Base-by-base conservation (phyloP, 257 asterid genomes). In the Salvia splendens region DNA sequence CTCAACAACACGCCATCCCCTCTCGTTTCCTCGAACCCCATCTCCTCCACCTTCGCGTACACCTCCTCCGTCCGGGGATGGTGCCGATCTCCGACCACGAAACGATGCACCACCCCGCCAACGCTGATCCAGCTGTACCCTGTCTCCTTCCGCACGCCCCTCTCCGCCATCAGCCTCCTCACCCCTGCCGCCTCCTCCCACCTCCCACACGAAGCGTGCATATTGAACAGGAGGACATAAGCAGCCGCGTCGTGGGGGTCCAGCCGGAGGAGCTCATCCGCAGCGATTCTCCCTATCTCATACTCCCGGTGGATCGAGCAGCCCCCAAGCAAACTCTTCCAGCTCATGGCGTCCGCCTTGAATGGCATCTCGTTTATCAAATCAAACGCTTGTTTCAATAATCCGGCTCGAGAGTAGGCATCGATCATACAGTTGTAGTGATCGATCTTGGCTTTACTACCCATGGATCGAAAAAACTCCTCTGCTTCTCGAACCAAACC, bases 121-220 rank as follows among this genome's bases (percentile, higher is more conserved):
- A 86, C 64, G 3, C 71, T 81, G 33, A 80, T 78, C 94, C 94
- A 86, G 74, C 94, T 84, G 75, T 85, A 81, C 16, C 85, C 85
- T 1, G 56, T 62, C 75, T 78, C 91, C 67, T 85, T 83, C 57
- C 55, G 72, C 20, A 83, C 24, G 20, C 68, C 79, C 42, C 83
- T 76, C 17, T 83, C 82, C 10, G 70, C 70, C 88, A 85, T 83
- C 30, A 74, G 76, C 66, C 66, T 81, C 51, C 86, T 75, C 6
- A 80, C 51, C 5, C 52, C 28, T 12, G 83, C 86, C 38, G 86
- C 91, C 64, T 83, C 88, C 7, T 73, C 80, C 86, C 85, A 77
- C 41, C 52, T 66, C 16, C 81, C 83, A 32, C 59, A 41, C 3
- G 71, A 63, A 30, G 75, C 81, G 14, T 83, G 70, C 77, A 85